Evolutionary conservation across 1,284 basidiomycete species (phyloP).

Genomic region (Trichosporon asahii): DNA sequence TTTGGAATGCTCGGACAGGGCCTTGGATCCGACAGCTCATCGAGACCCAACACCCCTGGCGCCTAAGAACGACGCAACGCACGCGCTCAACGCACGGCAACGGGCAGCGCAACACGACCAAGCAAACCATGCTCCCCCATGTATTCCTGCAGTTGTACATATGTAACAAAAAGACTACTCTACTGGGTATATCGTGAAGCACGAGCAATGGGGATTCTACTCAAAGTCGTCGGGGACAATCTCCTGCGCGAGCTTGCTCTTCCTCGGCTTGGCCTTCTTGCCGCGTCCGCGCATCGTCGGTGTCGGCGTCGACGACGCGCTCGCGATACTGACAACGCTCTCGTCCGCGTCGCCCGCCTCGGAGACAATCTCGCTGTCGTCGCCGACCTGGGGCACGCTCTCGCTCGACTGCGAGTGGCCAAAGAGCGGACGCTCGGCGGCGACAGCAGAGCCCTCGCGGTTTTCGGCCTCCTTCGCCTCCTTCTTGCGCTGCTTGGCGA

Average conservation of each 20-base stretch:
- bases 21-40: neutral
- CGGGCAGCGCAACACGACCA: neutral
- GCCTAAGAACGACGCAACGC: neutral
- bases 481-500: conserved; percentile 26
- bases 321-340: conserved; percentile 16
- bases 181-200: neutral
- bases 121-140: neutral
- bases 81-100: neutral
- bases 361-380: conserved; percentile 23
- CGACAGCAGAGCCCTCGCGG: conserved; percentile 10
- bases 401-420: conserved; percentile 23
- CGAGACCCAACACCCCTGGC: neutral
- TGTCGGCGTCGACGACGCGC: conserved; percentile 14
- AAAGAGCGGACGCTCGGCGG: conserved; percentile 25
- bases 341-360: conserved; percentile 37
- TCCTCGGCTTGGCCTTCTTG: conserved; percentile 31
- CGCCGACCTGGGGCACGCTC: conserved; percentile 18
- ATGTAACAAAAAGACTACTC: conserved; percentile 8
- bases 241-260: conserved; percentile 47
- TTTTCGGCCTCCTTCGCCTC: conserved; percentile 18
- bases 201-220: neutral
- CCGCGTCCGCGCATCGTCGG: conserved; percentile 16
- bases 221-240: conserved; percentile 31
- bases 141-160: conserved; percentile 8
- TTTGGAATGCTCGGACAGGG: neutral